Evolutionary conservation across 2,329 filamentous ascomycete species (phyloP).

Genomic region (Thielaviopsis musarum): DNA sequence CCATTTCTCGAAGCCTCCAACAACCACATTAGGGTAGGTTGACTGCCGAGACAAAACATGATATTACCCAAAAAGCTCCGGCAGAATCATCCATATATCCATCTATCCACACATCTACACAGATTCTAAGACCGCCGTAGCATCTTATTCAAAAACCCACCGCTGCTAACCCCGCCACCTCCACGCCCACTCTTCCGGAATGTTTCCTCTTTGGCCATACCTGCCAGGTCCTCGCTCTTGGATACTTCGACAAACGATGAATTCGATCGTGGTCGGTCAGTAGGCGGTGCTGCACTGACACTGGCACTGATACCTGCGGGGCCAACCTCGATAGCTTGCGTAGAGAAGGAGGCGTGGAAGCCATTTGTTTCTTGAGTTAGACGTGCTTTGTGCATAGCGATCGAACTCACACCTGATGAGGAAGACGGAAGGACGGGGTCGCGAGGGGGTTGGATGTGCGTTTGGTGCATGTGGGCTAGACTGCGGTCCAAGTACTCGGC

Average conservation of each 20-base stretch:
- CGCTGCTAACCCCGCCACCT: neutral
- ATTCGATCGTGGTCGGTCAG: neutral
- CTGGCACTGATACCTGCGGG: neutral
- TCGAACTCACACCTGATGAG: neutral
- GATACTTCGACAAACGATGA: neutral
- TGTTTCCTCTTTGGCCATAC: neutral
- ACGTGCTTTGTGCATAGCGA: neutral
- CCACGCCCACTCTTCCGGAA: neutral
- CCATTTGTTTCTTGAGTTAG: neutral
- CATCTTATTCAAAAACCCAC: slow-evolving; percentile 3
- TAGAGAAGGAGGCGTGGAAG: neutral
- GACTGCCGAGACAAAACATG: neutral
- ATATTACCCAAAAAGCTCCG: neutral
- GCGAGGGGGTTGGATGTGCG: neutral
- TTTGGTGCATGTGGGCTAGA: slow-evolving; percentile 26
- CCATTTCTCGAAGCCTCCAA: neutral
- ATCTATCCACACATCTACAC: neutral
- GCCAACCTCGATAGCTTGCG: neutral
- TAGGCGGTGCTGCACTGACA: neutral
- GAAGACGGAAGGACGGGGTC: neutral
- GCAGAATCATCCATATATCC: neutral
- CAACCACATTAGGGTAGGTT: neutral
- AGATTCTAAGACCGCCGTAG: neutral
- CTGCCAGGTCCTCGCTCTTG: neutral
- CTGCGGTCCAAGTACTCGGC: slow-evolving; percentile 32